These are phyloP conservation scores for Scheffersomyces stambukii DNA, from an alignment of 1,139 yeast genomes.

Conservation along the genomic window DNA sequence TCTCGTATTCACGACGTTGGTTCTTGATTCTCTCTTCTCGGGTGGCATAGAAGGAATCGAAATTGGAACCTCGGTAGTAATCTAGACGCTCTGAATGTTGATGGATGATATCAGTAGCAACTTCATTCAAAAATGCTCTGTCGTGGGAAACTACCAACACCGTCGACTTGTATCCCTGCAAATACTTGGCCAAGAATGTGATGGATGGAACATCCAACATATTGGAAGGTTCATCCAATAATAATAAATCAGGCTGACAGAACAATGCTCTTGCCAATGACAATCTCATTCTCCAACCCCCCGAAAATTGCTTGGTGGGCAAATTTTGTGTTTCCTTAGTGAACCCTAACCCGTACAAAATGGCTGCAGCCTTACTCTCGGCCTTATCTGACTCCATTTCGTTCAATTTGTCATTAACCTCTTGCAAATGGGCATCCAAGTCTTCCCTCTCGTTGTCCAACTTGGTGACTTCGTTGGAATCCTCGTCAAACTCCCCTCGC, in stretches of 20 bases:
- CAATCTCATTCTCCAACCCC: conserved; percentile 99
- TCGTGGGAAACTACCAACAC: conserved; percentile 97
- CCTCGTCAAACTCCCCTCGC: conserved; percentile 72
- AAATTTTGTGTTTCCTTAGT: conserved; percentile 77
- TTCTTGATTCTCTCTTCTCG: conserved; percentile 93
- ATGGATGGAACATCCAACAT: conserved; percentile 99
- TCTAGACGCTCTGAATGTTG: conserved; percentile 97
- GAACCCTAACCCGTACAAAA: conserved; percentile 88
- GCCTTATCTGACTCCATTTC: conserved; percentile 98
- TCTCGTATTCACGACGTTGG: conserved; percentile 91
- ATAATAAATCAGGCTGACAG: conserved; percentile 89
- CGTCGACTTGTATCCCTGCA: conserved; percentile 87
- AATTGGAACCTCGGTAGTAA: conserved; percentile 91
- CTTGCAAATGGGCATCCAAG: conserved; percentile 70
- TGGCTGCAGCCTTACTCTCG: conserved; percentile 96
- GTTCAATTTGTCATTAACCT: conserved; percentile 72
- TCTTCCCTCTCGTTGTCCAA: conserved; percentile 89
- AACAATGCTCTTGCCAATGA: conserved; percentile 97
- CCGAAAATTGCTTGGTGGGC: conserved; percentile 89
- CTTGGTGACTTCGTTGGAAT: conserved; percentile 71
- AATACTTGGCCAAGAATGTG: conserved; percentile 83
- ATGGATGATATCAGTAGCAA: conserved; percentile 95
- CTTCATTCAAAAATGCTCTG: conserved; percentile 93
- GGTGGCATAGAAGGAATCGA: conserved; percentile 88
- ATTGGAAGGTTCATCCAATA: conserved; percentile 98